Evolutionary conservation across 805 yeast genomes (phyloP).

Genomic region (Kregervanrija delftensis): DNA sequence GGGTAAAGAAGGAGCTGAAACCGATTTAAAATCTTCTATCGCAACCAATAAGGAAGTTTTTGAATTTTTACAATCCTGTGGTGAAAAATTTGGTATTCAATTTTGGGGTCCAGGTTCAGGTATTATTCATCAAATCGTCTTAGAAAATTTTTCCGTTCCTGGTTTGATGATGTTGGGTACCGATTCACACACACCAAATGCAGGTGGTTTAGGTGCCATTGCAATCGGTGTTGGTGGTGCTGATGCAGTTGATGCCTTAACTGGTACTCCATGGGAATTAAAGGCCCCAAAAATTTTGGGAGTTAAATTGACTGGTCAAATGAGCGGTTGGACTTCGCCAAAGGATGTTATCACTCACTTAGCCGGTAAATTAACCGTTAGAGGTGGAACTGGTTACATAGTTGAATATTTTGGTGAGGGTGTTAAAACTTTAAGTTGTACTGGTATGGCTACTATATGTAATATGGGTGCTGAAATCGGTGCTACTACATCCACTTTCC

Average conservation of each 20-base stretch:
- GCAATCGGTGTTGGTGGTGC: constrained; percentile 99
- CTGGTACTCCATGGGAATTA: constrained; percentile 93
- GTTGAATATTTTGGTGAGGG: constrained; percentile 97
- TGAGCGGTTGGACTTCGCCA: constrained; percentile 96
- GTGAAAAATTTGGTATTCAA: constrained; percentile 93
- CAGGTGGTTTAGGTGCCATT: constrained; percentile 96
- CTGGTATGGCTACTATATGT: constrained; percentile 99
- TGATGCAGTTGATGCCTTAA: constrained; percentile 96
- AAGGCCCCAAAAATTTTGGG: constrained; percentile 96
- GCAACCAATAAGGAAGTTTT: constrained; percentile 90
- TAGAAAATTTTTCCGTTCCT: constrained; percentile 96
- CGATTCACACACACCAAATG: constrained; percentile 96
- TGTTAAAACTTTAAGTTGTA: constrained; percentile 85
- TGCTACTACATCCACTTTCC: constrained; percentile 97
- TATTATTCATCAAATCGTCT: constrained; percentile 92
- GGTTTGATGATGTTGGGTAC: constrained; percentile 96
- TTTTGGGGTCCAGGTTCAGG: constrained; percentile 99
- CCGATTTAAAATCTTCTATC: constrained; percentile 80
- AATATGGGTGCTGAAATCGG: constrained; percentile 99
- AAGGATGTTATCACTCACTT: constrained; percentile 90
- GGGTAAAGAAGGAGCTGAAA: constrained; percentile 86
- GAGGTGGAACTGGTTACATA: constrained; percentile 97
- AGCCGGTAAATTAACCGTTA: constrained; percentile 91
- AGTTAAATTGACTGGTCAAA: constrained; percentile 85
- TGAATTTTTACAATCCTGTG: constrained; percentile 83